Percentiles rank a stretch among this genome's conserved stretches.
phyloP scores from a whole-genome alignment of 1,284 basidiomycete genomes.

The Austroboletus novae-zelandiae region DNA sequence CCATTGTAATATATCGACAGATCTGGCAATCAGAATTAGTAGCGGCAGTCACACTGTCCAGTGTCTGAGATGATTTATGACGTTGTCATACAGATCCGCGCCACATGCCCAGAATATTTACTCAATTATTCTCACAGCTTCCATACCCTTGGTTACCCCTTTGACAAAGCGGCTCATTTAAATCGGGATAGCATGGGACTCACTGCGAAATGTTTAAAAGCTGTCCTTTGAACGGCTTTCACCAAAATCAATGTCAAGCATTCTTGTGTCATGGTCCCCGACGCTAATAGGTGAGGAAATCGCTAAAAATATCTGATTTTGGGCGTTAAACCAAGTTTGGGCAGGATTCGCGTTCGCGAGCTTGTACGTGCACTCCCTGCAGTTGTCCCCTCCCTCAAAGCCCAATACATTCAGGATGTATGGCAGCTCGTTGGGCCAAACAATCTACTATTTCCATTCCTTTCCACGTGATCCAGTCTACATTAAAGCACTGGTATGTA shows the following conservation, averaged over 20 bases:
- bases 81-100: too few species aligned
- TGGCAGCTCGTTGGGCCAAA: conserved; percentile 10
- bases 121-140: too few species aligned
- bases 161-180: too few species aligned
- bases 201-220: too few species aligned
- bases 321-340: neutral
- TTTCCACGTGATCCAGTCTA: conserved; percentile 4
- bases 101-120: too few species aligned
- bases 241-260: neutral
- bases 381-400: neutral
- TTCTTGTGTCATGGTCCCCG: neutral
- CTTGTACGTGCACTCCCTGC: neutral
- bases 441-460: conserved; percentile 13
- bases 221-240: too few species aligned
- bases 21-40: too few species aligned
- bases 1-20: too few species aligned
- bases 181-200: too few species aligned
- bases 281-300: neutral
- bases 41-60: too few species aligned
- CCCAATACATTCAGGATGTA: conserved; percentile 8
- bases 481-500: conserved; percentile 6
- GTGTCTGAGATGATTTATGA: too few species aligned
- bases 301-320: neutral
- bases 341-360: neutral
- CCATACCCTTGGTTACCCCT: too few species aligned